These are phyloP conservation scores for Ascoidea tarda DNA, from an alignment of 805 yeast species.

Conservation along the genomic window DNA sequence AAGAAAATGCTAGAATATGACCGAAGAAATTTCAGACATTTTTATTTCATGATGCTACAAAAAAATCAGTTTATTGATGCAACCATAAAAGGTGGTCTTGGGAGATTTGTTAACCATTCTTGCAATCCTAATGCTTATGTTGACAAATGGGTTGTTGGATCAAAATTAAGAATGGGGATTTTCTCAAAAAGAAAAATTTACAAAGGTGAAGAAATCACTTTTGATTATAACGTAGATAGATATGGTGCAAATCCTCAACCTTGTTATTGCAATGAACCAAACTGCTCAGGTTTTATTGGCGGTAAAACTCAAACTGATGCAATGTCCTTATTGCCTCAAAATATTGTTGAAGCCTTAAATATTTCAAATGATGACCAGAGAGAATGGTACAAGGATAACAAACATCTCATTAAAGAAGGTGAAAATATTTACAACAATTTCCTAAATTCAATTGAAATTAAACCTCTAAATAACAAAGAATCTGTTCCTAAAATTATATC, in stretches of 20 bases:
- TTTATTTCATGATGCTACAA: constrained; percentile 92
- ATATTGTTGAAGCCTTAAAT: constrained; percentile 76
- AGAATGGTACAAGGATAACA: constrained; percentile 44
- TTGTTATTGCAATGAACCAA: constrained; percentile 87
- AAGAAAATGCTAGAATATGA: constrained; percentile 66
- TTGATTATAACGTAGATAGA: constrained; percentile 88
- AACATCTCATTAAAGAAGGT: constrained; percentile 30
- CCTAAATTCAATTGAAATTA: constrained; percentile 41
- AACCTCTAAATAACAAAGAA: constrained; percentile 27
- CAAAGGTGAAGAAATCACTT: constrained; percentile 69
- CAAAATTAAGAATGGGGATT: constrained; percentile 84
- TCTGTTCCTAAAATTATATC: constrained; percentile 75
- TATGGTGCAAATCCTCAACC: constrained; percentile 92
- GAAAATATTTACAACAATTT: constrained; percentile 48
- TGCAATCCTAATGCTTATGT: constrained; percentile 92
- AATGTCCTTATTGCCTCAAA: constrained; percentile 70
- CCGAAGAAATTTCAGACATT: constrained; percentile 54
- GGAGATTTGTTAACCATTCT: constrained; percentile 89
- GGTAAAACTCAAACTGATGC: constrained; percentile 96
- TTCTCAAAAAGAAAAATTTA: constrained; percentile 66
- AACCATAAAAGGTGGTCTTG: constrained; percentile 75
- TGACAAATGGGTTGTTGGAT: constrained; percentile 95
- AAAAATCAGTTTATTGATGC: constrained; percentile 93
- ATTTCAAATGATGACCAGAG: constrained; percentile 55
- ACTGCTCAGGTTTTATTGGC: constrained; percentile 88